Base-by-base conservation (phyloP, 345 rosid species). In the Euphorbia lathyris region DNA sequence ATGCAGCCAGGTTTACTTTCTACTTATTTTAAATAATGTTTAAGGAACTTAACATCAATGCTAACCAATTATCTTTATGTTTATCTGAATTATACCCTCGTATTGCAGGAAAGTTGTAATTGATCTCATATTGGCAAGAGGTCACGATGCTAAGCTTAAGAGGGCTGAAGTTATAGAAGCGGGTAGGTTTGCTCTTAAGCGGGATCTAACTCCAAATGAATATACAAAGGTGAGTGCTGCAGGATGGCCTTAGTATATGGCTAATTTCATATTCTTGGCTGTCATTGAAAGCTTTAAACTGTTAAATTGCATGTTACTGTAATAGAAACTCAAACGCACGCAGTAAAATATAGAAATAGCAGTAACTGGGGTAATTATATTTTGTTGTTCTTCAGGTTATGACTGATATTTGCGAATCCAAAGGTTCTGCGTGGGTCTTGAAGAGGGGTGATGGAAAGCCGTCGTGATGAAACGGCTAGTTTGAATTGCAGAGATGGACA, bases 81-180 rank as follows among this genome's bases (percentile, higher is more conserved):
- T 26, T 42, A 22, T 47, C 55, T 20, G 8, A 30, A 7, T 66
- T 40, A 10, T 63, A 7, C 67, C 58, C 27, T 12, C 29, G 3
- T 40, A 25, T 73, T 74, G 77, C 83, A 93, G 97, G 92, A 69
- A 53, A 60, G 86, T 88, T 60, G 92, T 93, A 68, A 88, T 88
- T 38, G 65, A 80, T 23, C 94, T 89, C 47, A 80, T 89, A 25
- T 73, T 63, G 0, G 92, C 77, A 17, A 75, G 81, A 72, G 85
- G 74, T 40, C 86, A 82, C 65, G 78, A 83, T 67, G 82, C 86
- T 29, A 89, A 76, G 79, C 83, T 91, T 48, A 93, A 84, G 91
- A 89, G 79, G 81, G 85, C 90, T 17, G 87, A 93, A 34, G 78
- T 91, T 43, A 16, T 63, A 12, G 83, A 66, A 68, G 93, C 91